phyloP scores from a whole-genome alignment of 495 filamentous ascomycete genomes.

The Daldinia loculata region DNA sequence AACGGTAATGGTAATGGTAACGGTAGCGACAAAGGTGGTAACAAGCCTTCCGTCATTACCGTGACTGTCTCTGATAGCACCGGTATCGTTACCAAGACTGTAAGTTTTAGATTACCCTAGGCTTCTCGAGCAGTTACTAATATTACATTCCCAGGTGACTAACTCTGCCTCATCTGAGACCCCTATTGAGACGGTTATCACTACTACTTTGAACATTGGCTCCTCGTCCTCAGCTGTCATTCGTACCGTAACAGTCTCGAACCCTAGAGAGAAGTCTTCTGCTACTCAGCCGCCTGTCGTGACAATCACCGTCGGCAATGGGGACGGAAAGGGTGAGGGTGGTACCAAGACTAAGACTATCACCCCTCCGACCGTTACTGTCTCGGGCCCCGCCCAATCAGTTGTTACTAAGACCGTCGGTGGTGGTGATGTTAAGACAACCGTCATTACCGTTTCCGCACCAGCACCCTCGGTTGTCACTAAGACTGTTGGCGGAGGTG shows the following conservation, averaged over 20 bases:
- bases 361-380: conserved; percentile 8
- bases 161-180: neutral
- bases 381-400: conserved; percentile 6
- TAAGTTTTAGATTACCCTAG: conserved; percentile 3
- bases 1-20: neutral
- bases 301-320: conserved; percentile 33
- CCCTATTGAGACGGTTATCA: conserved; percentile 25
- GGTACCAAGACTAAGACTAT: conserved; percentile 6
- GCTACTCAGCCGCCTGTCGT: conserved; percentile 7
- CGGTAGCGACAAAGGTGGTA: neutral
- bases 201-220: conserved; percentile 15
- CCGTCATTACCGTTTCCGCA: neutral
- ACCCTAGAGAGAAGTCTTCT: neutral
- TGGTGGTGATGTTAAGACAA: neutral
- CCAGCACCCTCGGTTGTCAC: conserved; percentile 9
- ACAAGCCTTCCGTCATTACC: conserved; percentile 19
- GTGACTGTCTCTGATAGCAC: conserved; percentile 24
- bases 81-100: conserved; percentile 22
- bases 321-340: neutral
- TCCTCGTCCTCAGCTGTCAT: conserved; percentile 19
- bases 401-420: conserved; percentile 5
- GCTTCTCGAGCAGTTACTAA: neutral
- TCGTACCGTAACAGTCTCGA: conserved; percentile 20
- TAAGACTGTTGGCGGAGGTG: conserved; percentile 9
- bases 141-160: conserved; percentile 1